These are phyloP conservation scores for Pichia exigua DNA, from an alignment of 805 yeast species.

Conservation along the genomic window DNA sequence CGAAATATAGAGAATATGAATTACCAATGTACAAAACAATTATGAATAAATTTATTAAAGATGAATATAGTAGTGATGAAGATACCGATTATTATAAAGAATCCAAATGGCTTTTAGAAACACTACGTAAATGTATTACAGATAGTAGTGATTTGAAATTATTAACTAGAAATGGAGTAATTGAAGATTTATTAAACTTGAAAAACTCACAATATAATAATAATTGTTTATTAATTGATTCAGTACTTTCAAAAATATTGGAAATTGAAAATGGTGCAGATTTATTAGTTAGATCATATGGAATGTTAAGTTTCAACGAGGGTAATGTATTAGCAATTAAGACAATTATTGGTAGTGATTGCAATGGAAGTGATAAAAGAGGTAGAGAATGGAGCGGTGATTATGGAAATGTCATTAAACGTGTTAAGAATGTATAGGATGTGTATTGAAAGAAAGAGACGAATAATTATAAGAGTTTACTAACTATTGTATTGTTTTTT, in stretches of 20 bases:
- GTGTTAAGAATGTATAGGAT: constrained; percentile 20
- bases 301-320: constrained; percentile 35
- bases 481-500: no score
- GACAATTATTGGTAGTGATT: constrained; percentile 32
- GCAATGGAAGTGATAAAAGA: constrained; percentile 40
- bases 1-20: constrained; percentile 34
- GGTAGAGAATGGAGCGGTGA: constrained; percentile 56
- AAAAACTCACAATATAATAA: constrained; percentile 42
- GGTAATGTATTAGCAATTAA: constrained; percentile 26
- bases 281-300: constrained; percentile 51
- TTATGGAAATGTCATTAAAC: constrained; percentile 36
- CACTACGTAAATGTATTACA: constrained; percentile 40
- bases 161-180: constrained; percentile 43
- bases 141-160: constrained; percentile 44
- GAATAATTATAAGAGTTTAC: no score
- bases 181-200: constrained; percentile 62
- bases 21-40: constrained; percentile 40
- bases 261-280: constrained; percentile 51
- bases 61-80: constrained; percentile 24
- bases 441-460: no score
- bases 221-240: constrained; percentile 23
- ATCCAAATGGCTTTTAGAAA: constrained; percentile 56
- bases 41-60: constrained; percentile 21
- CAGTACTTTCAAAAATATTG: constrained; percentile 35
- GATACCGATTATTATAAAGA: constrained; percentile 49